phyloP scores from a whole-genome alignment of 176 grass and related monocot species.

The Phoenix dactylifera region DNA sequence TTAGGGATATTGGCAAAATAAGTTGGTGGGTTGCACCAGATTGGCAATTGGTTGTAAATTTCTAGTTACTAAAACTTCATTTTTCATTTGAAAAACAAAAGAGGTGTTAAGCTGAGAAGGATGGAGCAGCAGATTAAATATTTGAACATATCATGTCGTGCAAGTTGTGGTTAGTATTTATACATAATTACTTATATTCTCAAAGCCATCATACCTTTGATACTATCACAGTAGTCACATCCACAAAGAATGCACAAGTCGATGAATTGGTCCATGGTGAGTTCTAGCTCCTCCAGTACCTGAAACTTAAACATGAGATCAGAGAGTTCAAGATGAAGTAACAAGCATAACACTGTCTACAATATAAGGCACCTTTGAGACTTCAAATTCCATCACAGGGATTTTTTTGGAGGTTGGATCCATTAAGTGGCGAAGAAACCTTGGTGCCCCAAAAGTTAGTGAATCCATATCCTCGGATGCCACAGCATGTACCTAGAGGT shows the following conservation, averaged over 20 bases:
- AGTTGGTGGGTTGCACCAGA: no score
- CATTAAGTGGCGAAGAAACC: slow-evolving; percentile 84
- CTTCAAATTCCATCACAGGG: slow-evolving; percentile 83
- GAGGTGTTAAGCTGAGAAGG: no score
- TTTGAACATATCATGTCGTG: no score
- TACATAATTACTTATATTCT: neutral
- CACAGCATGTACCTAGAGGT: slow-evolving; percentile 62
- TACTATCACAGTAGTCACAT: slow-evolving; percentile 88
- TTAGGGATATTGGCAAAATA: no score
- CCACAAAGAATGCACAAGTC: slow-evolving; percentile 91
- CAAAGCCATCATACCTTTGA: slow-evolving; percentile 45
- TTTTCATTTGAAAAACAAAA: no score
- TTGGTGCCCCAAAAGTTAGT: slow-evolving; percentile 71
- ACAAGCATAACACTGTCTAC: neutral
- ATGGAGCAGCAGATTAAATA: no score
- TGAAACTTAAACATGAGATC: slow-evolving; percentile 20
- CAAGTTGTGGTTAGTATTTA: no score
- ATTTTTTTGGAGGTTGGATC: slow-evolving; percentile 72
- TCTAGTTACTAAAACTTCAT: no score
- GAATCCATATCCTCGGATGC: slow-evolving; percentile 96
- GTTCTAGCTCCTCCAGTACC: slow-evolving; percentile 80
- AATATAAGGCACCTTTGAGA: slow-evolving; percentile 43
- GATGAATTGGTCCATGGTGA: slow-evolving; percentile 90
- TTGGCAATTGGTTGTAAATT: no score
- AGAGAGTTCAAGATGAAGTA: neutral